A percentile compares a stretch with the other conserved stretches of the same genome.
Conservation (phyloP, 2,329 filamentous ascomycete species). For the Fusarium equiseti region DNA sequence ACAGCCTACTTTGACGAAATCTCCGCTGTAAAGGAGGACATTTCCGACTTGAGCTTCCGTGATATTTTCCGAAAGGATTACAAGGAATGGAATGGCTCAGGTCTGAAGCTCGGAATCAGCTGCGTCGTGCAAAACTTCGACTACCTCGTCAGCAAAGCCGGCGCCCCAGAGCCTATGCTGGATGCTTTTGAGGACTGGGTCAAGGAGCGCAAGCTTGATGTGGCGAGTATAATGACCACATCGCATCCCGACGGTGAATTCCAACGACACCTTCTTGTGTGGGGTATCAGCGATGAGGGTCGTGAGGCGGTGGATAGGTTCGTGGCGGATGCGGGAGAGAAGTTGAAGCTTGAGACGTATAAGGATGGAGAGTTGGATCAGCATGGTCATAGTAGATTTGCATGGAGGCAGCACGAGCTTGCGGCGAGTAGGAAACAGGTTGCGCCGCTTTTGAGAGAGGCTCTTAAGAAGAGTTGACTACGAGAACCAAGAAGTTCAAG, state of each 20-base stretch:
- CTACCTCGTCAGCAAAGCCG: constrained; percentile 69
- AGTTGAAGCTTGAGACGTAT: constrained; percentile 70
- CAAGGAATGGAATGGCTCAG: constrained; percentile 77
- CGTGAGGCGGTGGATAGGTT: constrained; percentile 68
- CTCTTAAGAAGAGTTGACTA: constrained; percentile 54
- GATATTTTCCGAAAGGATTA: constrained; percentile 86
- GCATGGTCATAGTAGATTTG: constrained; percentile 62
- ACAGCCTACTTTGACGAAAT: constrained; percentile 70
- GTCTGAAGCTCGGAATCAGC: constrained; percentile 73
- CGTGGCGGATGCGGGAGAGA: constrained; percentile 55
- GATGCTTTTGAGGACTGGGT: constrained; percentile 65
- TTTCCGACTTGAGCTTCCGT: constrained; percentile 69
- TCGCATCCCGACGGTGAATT: constrained; percentile 67
- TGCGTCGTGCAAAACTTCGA: constrained; percentile 72
- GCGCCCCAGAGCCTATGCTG: constrained; percentile 60
- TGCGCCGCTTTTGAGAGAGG: constrained; percentile 72
- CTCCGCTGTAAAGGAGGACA: constrained; percentile 73
- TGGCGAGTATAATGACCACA: constrained; percentile 79
- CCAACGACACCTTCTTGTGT: constrained; percentile 75
- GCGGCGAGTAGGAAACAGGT: constrained; percentile 76
- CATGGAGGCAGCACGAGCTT: constrained; percentile 75
- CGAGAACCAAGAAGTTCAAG: constrained; percentile 2
- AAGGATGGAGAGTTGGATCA: constrained; percentile 60
- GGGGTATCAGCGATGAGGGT: constrained; percentile 67
- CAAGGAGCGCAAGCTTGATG: constrained; percentile 67